A percentile compares a stretch with the other conserved stretches of the same genome.
Evolutionary conservation across 306 rosid species (phyloP).

Genomic region (Astragalus membranaceus): DNA sequence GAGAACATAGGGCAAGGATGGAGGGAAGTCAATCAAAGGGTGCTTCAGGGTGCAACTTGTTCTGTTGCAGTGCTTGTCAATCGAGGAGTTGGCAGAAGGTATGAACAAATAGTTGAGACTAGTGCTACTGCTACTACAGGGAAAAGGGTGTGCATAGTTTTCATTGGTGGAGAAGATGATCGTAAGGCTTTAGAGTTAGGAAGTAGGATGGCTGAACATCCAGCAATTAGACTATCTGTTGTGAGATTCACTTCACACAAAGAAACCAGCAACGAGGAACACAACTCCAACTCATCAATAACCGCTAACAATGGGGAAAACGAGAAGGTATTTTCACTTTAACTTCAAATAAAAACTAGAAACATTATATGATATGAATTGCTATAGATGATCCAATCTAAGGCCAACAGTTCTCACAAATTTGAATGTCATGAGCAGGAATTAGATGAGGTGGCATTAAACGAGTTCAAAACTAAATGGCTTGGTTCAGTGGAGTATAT

Average conservation of each 20-base stretch:
- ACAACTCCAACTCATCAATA: neutral
- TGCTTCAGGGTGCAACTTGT: constrained; percentile 27
- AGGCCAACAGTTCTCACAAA: neutral
- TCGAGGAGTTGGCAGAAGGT: neutral
- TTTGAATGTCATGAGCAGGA: constrained; percentile 4
- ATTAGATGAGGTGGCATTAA: constrained; percentile 24
- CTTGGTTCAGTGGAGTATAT: constrained; percentile 11
- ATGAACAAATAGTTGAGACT: neutral
- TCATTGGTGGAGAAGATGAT: constrained; percentile 34
- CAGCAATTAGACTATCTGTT: constrained; percentile 3
- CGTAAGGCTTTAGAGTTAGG: constrained; percentile 38
- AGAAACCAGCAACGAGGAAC: neutral
- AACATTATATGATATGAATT: neutral
- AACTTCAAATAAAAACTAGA: neutral
- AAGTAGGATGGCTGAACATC: constrained; percentile 35
- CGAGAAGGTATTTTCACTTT: constrained; percentile 3
- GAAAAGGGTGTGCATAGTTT: constrained; percentile 28
- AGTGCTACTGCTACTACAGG: neutral
- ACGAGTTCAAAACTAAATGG: constrained; percentile 17
- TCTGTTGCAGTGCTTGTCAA: constrained; percentile 27
- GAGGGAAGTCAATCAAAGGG: constrained; percentile 42
- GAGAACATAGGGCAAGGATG: constrained; percentile 20
- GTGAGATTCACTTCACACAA: constrained; percentile 17
- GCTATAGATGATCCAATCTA: no score
- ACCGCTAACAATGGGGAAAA: neutral